A percentile compares a stretch with the other conserved stretches of the same genome.
phyloP scores from a whole-genome alignment of 495 filamentous ascomycete species.

The Aspergillus ostianus region DNA sequence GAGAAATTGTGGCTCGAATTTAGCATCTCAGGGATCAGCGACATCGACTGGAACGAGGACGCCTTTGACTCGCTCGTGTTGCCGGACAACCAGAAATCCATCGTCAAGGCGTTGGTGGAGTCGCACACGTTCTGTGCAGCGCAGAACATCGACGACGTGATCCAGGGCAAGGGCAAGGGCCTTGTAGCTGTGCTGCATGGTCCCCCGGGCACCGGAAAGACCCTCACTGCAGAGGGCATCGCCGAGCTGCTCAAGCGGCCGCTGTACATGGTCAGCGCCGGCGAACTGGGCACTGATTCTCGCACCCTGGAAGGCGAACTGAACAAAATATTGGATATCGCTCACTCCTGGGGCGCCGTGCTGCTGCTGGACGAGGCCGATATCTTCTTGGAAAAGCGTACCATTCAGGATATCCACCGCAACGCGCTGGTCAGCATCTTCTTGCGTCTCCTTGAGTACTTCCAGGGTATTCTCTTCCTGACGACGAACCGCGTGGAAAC shows the following conservation, averaged over 20 bases:
- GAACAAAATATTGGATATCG: constrained; percentile 81
- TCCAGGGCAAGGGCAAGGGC: constrained; percentile 75
- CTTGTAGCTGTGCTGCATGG: constrained; percentile 77
- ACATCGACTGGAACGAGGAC: constrained; percentile 79
- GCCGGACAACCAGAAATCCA: constrained; percentile 70
- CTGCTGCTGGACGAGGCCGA: constrained; percentile 77
- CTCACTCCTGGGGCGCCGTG: constrained; percentile 82
- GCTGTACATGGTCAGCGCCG: constrained; percentile 80
- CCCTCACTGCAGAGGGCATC: constrained; percentile 84
- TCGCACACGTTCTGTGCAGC: constrained; percentile 79
- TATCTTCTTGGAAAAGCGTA: constrained; percentile 74
- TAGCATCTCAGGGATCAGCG: constrained; percentile 75
- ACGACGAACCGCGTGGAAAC: constrained; percentile 78
- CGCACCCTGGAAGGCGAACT: constrained; percentile 76
- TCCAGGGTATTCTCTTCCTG: constrained; percentile 78
- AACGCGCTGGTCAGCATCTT: constrained; percentile 80
- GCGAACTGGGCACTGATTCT: constrained; percentile 78
- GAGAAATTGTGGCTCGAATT: constrained; percentile 95
- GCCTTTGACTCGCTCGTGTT: constrained; percentile 79
- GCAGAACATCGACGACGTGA: constrained; percentile 80
- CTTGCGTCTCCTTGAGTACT: constrained; percentile 68
- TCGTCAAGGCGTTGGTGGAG: constrained; percentile 77
- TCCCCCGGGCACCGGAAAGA: constrained; percentile 86
- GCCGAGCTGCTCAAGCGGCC: constrained; percentile 79
- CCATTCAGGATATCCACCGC: constrained; percentile 66